A percentile compares a stretch with the other conserved stretches of the same genome.
phyloP scores from a whole-genome alignment of 495 filamentous ascomycete species.

The Penicillium silybi region DNA sequence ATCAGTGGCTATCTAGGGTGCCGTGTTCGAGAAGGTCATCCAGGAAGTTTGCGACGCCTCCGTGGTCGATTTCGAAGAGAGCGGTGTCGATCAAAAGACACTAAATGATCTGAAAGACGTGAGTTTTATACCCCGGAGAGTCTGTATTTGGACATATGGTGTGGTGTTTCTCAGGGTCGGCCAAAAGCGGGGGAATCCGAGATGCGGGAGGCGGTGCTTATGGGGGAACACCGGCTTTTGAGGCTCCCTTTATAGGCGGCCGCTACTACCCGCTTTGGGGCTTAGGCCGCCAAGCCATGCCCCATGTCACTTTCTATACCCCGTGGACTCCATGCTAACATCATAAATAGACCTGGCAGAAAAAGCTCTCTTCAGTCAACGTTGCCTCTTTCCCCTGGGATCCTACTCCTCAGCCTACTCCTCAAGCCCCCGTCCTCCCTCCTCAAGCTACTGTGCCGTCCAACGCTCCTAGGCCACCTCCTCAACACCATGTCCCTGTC shows the following conservation, averaged over 20 bases:
- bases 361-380: slow-evolving; percentile 73
- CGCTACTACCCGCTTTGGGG: slow-evolving; percentile 33
- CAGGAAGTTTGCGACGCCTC: slow-evolving; percentile 83
- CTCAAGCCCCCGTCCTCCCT: slow-evolving; percentile 36
- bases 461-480: slow-evolving; percentile 47
- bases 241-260: slow-evolving; percentile 41
- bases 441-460: slow-evolving; percentile 55
- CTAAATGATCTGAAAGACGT: slow-evolving; percentile 83
- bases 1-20: slow-evolving; percentile 52
- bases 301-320: background rate
- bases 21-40: slow-evolving; percentile 86
- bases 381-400: slow-evolving; percentile 96
- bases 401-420: slow-evolving; percentile 52
- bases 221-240: slow-evolving; percentile 39
- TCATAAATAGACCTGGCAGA: slow-evolving; percentile 77
- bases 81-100: slow-evolving; percentile 80
- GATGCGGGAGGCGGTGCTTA: slow-evolving; percentile 40
- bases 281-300: slow-evolving; percentile 30
- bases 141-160: slow-evolving; percentile 12
- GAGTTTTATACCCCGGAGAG: slow-evolving; percentile 31
- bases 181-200: slow-evolving; percentile 32
- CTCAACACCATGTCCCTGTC: slow-evolving; percentile 25
- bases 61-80: slow-evolving; percentile 93
- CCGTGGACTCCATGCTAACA: slow-evolving; percentile 17
- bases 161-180: slow-evolving; percentile 14